Conservation (phyloP, 1,139 yeast species). For the Arxiozyma slooffiae region DNA sequence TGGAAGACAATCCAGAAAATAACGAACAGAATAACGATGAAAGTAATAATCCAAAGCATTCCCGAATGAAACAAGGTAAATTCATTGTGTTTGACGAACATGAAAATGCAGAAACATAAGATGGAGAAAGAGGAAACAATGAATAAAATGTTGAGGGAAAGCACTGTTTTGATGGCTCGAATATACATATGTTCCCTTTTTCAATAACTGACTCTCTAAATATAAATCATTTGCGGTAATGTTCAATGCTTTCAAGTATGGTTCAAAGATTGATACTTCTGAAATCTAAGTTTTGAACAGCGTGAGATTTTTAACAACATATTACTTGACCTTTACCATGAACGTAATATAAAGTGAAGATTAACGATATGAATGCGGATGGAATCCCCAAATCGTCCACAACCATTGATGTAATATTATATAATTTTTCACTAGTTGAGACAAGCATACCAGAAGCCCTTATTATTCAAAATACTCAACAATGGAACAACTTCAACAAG, state of each 20-base stretch:
- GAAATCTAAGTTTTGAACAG: conserved; percentile 25
- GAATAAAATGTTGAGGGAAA: conserved; percentile 23
- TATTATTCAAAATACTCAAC: conserved; percentile 14
- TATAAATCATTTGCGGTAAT: conserved; percentile 23
- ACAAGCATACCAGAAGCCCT: conserved; percentile 13
- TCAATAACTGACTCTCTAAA: conserved; percentile 24
- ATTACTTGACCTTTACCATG: conserved; percentile 15
- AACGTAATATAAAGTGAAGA: conserved; percentile 26
- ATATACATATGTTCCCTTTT: conserved; percentile 24
- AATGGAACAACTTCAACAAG: conserved; percentile 21
- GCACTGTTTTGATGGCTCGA: conserved; percentile 24
- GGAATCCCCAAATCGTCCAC: conserved; percentile 23
- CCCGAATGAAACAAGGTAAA: conserved; percentile 7
- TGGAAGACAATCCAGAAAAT: conserved; percentile 24
- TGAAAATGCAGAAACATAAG: conserved; percentile 8
- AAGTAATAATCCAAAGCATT: conserved; percentile 11
- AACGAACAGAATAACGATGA: conserved; percentile 12
- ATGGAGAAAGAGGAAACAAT: conserved; percentile 19
- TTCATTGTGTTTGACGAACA: conserved; percentile 5
- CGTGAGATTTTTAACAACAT: conserved; percentile 22
- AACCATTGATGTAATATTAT: conserved; percentile 20
- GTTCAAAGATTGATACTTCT: conserved; percentile 25
- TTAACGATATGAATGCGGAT: conserved; percentile 23
- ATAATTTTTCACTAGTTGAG: conserved; percentile 16
- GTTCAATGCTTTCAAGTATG: conserved; percentile 25